Percentiles rank a stretch among this genome's conserved stretches.
These are phyloP conservation scores for Thermoascus crustaceus DNA, from an alignment of 2,329 filamentous ascomycete genomes.

Conservation along the genomic window DNA sequence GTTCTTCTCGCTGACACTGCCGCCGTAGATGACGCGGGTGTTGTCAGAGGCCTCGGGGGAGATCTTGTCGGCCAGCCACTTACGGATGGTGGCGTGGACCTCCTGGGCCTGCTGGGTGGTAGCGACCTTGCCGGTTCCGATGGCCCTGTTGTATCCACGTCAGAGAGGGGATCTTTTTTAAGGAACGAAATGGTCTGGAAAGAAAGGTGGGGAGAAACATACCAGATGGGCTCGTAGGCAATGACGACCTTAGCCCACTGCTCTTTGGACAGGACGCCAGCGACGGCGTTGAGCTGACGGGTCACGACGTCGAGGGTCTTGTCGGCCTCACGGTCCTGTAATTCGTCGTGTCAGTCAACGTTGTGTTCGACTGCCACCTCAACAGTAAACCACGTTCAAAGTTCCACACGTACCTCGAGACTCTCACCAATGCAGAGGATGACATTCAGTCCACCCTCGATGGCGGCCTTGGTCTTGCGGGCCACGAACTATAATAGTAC, in stretches of 20 bases:
- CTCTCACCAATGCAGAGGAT: constrained; percentile 98
- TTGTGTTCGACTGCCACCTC: too few relatives aligned
- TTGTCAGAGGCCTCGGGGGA: constrained; percentile 72
- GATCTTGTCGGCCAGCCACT: constrained; percentile 69
- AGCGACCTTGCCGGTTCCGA: constrained; percentile 88
- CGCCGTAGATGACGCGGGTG: constrained; percentile 93
- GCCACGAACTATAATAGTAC: constrained; percentile 58
- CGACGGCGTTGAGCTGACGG: constrained; percentile 73
- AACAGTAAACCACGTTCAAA: background rate
- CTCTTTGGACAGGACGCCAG: constrained; percentile 54
- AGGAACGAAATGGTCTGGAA: background rate
- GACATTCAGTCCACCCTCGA: constrained; percentile 78
- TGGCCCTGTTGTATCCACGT: constrained; percentile 41
- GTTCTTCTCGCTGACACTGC: constrained; percentile 97
- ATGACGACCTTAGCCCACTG: constrained; percentile 95
- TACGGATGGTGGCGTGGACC: constrained; percentile 83
- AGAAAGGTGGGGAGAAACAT: constrained; percentile 38
- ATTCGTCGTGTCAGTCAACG: constrained; percentile 1
- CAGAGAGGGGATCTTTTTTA: constrained; percentile 2
- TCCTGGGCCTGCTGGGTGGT: constrained; percentile 86
- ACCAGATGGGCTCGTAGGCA: constrained; percentile 99
- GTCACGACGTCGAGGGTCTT: constrained; percentile 70
- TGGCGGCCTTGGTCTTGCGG: constrained; percentile 86
- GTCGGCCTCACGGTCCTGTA: constrained; percentile 67
- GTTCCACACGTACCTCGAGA: constrained; percentile 56